Evolutionary conservation across 1,139 yeast species (phyloP).

Genomic region (Saccharomyces pastorianus): DNA sequence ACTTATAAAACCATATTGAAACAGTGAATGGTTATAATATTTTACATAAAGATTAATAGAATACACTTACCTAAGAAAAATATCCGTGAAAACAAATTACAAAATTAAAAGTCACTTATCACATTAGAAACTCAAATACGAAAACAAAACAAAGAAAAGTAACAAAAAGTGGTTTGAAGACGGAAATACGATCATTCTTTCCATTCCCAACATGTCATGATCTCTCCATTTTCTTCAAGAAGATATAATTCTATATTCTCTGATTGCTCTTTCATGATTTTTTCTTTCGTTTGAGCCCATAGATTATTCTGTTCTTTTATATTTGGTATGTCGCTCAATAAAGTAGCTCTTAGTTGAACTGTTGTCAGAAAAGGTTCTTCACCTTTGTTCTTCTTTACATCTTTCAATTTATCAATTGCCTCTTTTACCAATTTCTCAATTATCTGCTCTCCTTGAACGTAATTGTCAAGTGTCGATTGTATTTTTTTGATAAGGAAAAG

Average conservation of each 20-base stretch:
- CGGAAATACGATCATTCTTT: conserved; percentile 10
- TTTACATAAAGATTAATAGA: not conserved
- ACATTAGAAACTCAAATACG: not conserved
- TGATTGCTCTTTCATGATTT: conserved; percentile 48
- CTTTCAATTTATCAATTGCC: conserved; percentile 39
- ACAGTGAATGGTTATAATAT: not conserved
- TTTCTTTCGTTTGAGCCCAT: conserved; percentile 53
- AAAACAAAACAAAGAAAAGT: not conserved
- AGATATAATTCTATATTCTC: conserved; percentile 11
- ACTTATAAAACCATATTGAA: not conserved
- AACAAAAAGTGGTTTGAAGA: not conserved
- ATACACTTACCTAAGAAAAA: not conserved
- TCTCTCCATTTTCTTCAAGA: conserved; percentile 72
- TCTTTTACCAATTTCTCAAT: conserved; percentile 26
- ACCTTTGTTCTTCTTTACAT: conserved; percentile 27
- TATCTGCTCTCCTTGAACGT: conserved; percentile 34
- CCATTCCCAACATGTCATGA: conserved; percentile 85
- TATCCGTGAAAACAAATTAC: not conserved
- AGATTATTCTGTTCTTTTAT: conserved; percentile 40
- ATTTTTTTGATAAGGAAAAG: not conserved
- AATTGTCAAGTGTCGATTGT: conserved; percentile 15
- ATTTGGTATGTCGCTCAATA: conserved; percentile 37
- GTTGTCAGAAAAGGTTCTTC: conserved; percentile 47
- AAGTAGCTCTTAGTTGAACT: conserved; percentile 62
- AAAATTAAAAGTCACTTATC: not conserved